Percentiles rank a stretch among this genome's conserved stretches.
Conservation (phyloP, 805 yeast species). For the Candida awuae region DNA sequence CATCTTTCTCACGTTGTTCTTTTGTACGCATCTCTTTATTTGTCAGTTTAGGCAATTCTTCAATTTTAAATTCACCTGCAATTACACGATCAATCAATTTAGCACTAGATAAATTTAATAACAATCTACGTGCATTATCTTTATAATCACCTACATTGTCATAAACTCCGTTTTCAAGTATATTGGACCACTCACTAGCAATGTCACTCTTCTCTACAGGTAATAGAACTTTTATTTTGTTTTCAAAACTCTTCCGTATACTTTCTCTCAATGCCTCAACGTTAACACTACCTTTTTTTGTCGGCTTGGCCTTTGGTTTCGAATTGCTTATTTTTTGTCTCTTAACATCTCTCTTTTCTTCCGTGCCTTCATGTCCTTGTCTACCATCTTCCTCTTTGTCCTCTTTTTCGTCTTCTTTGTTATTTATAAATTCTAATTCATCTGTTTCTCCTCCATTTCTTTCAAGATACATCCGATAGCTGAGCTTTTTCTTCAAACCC, state of each 20-base stretch:
- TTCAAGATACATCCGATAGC: not conserved
- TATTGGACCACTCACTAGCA: slow-evolving; percentile 35
- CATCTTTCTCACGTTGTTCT: slow-evolving; percentile 66
- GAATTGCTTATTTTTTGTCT: not conserved
- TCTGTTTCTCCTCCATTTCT: not conserved
- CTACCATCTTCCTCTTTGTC: not conserved
- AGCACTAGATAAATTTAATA: slow-evolving; percentile 54
- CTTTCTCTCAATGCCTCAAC: not conserved
- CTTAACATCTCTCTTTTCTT: not conserved
- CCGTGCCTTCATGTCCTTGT: not conserved
- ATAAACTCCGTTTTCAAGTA: slow-evolving; percentile 40
- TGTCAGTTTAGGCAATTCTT: slow-evolving; percentile 52
- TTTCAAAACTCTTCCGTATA: not conserved
- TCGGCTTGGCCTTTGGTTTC: too few species aligned
- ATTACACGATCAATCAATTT: slow-evolving; percentile 51
- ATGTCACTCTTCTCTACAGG: not conserved
- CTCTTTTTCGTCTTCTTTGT: not conserved
- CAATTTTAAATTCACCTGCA: slow-evolving; percentile 43
- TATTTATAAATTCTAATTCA: not conserved
- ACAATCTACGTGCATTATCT: slow-evolving; percentile 62
- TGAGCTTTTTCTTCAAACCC: not conserved
- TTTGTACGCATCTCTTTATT: slow-evolving; percentile 66
- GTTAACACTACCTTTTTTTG: too few species aligned
- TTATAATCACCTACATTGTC: slow-evolving; percentile 20
- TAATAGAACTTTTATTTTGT: not conserved